Evolutionary conservation across 176 grass and related monocot genomes (phyloP), one percentile per base, ranked within the genome.

Genomic region (Aegilops longissima): DNA sequence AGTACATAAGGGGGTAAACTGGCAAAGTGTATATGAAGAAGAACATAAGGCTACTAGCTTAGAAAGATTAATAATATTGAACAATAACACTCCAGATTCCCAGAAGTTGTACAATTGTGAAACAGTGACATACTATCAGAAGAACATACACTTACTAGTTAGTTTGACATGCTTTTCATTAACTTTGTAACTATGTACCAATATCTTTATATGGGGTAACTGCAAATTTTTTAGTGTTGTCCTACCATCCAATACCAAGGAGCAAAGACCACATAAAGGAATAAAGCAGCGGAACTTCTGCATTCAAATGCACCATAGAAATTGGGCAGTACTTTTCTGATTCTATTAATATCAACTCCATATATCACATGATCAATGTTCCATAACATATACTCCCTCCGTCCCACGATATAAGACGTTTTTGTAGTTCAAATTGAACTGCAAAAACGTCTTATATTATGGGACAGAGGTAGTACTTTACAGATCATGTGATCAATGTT

Each of bases 111-210:
- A 59, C 5, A 83, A 51, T 3, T 78, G 47, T 54, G 29, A 23
- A 87, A 67, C 25, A 82, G 30, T 73, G 68, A n/a, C 33, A 85
- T 80, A 63, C 44, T 21, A 21, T 58, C 9, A 59, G 20, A 39
- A 12, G 45, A 54, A 42, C 54, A 76, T 39, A 81, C 14, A 58
- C 25, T 36, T 21, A n/a, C 18, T 29, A 63, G 14, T 33, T 66
- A 83, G 27, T 86, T 82, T 30, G 72, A 2, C 49, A 17, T 24
- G 73, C 17, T 54, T 66, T 73, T 61, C 35, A 59, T 44, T 76
- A 75, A 85, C 18, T 62, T 17, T 21, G 9, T 24, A 81, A 62
- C 11, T 34, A 33, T 66, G 59, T 38, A 80, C 4, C 4, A 3
- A 34, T 16, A 40, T 77, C 6, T 70, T 44, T 47, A 47, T 21